phyloP scores from a whole-genome alignment of 73 alveolate genomes.

The Tetrahymena borealis region DNA sequence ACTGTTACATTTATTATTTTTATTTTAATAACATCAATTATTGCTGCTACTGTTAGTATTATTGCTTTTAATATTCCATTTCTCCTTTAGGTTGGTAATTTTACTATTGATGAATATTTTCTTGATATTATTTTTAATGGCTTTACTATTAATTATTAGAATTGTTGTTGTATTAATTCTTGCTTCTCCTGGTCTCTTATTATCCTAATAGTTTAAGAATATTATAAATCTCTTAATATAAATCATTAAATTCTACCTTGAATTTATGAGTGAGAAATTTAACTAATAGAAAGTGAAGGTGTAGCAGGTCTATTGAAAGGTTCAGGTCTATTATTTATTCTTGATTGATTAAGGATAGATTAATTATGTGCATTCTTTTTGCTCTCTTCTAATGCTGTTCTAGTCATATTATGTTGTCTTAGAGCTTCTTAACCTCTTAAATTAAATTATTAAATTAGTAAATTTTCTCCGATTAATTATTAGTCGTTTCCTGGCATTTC shows the following conservation, averaged over 20 bases:
- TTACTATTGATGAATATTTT: neutral
- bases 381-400: constrained; percentile 16
- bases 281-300: constrained; percentile 24
- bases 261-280: constrained; percentile 16
- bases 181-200: neutral
- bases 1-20: neutral
- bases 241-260: constrained; percentile 60
- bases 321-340: constrained; percentile 9
- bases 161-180: neutral
- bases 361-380: constrained; percentile 59
- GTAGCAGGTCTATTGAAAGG: constrained; percentile 55
- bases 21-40: neutral
- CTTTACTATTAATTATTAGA: neutral
- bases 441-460: constrained; percentile 57
- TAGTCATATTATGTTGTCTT: neutral
- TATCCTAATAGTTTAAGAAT: constrained; percentile 10
- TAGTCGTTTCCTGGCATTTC: constrained; percentile 45
- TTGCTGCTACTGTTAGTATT: neutral
- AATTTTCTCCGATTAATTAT: constrained; percentile 60
- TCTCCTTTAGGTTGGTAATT: neutral
- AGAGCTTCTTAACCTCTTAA: constrained; percentile 27
- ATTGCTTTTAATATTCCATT: neutral
- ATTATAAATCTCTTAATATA: constrained; percentile 57
- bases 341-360: constrained; percentile 34
- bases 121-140: neutral